Conservation (phyloP, 495 filamentous ascomycete species). For the Penicillium diatomitis region DNA sequence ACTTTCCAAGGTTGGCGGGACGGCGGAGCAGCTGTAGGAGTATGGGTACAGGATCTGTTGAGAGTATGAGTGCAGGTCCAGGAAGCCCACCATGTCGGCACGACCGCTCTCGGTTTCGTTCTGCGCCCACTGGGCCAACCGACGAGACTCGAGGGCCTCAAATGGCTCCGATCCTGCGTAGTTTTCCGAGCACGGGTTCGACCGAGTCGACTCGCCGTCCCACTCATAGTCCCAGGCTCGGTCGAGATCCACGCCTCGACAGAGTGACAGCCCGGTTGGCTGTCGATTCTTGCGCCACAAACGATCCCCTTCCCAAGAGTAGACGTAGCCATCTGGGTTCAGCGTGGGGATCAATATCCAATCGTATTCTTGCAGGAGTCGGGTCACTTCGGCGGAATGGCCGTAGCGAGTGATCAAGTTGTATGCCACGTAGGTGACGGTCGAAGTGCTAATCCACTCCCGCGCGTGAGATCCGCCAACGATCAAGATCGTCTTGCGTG, state of each 20-base stretch:
- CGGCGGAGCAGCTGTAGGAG: conserved; percentile 66
- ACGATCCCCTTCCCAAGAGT: conserved; percentile 85
- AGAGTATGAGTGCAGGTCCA: conserved; percentile 93
- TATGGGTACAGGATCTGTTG: conserved; percentile 94
- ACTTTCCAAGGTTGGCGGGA: conserved; percentile 81
- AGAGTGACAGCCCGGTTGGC: conserved; percentile 70
- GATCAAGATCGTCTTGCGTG: conserved; percentile 71
- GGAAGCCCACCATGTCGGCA: conserved; percentile 65
- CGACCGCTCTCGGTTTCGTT: conserved; percentile 69
- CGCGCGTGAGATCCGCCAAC: conserved; percentile 81
- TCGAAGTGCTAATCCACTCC: conserved; percentile 93
- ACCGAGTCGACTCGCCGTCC: conserved; percentile 56
- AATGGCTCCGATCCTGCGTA: conserved; percentile 80
- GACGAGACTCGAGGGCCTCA: conserved; percentile 68
- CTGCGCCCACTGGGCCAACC: conserved; percentile 72
- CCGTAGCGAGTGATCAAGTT: conserved; percentile 77
- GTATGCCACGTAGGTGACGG: conserved; percentile 85
- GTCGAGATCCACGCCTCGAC: conserved; percentile 82
- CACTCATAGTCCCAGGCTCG: conserved; percentile 78
- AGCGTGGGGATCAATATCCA: conserved; percentile 83
- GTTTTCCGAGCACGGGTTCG: conserved; percentile 86
- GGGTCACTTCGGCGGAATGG: conserved; percentile 55
- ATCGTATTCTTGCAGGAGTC: conserved; percentile 71
- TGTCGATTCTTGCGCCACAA: conserved; percentile 96
- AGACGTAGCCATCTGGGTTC: conserved; percentile 91